phyloP scores from a whole-genome alignment of 2,329 filamentous ascomycete species.

The Fusarium domesticum region DNA sequence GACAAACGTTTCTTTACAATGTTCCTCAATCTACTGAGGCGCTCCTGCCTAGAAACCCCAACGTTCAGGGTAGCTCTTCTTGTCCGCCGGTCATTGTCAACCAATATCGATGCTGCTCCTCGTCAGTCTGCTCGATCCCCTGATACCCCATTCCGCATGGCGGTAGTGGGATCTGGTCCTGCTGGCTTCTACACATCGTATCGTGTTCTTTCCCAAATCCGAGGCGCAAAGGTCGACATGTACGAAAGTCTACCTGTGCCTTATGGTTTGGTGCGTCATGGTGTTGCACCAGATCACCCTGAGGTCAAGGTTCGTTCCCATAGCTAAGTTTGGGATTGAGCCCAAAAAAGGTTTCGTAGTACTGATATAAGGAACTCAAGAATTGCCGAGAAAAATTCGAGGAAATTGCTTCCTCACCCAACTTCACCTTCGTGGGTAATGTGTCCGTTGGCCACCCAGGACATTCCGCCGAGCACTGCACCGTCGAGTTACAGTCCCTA shows the following conservation, averaged over 20 bases:
- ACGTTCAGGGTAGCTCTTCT: constrained; percentile 2
- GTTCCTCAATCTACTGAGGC: constrained; percentile 8
- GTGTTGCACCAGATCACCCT: constrained; percentile 96
- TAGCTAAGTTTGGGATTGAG: constrained; percentile 1
- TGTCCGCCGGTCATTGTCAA: constrained; percentile 11
- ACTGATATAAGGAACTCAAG: constrained; percentile 42
- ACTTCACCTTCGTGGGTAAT: constrained; percentile 91
- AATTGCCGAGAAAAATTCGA: constrained; percentile 95
- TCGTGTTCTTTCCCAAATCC: constrained; percentile 73
- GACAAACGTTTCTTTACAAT: constrained; percentile 7
- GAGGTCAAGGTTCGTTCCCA: constrained; percentile 76
- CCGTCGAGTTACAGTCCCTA: constrained; percentile 64
- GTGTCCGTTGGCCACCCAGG: constrained; percentile 65
- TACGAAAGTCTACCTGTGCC: constrained; percentile 92
- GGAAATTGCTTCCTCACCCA: constrained; percentile 76
- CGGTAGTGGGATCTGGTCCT: constrained; percentile 88
- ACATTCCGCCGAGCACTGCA: constrained; percentile 41
- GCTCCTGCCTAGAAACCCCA: background rate
- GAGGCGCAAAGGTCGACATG: constrained; percentile 80
- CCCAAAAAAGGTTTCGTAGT: background rate
- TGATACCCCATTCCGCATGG: constrained; percentile 67
- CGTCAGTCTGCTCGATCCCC: constrained; percentile 21
- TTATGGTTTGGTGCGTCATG: constrained; percentile 87
- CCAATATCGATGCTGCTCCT: background rate
- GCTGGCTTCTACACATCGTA: constrained; percentile 95